A percentile compares a stretch with the other conserved stretches of the same genome.
These are phyloP conservation scores for Atkinsonella hypoxylon DNA, from an alignment of 2,329 filamentous ascomycete genomes.

Conservation along the genomic window DNA sequence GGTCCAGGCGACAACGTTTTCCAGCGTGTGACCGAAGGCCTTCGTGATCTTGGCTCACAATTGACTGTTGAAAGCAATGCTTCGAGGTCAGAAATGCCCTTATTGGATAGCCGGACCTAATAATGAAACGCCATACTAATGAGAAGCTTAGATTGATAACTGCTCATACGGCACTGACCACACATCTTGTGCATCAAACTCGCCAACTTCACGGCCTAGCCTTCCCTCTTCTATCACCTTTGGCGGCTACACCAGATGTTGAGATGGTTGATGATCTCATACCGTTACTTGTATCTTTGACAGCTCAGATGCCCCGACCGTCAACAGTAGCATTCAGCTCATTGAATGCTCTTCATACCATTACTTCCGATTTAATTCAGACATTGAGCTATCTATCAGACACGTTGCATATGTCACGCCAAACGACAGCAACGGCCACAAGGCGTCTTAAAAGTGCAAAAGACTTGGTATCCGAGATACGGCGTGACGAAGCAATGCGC, in stretches of 20 bases:
- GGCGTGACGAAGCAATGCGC: conserved; percentile 66
- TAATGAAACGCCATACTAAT: neutral
- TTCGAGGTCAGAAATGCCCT: conserved; percentile 42
- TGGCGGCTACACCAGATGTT: conserved; percentile 48
- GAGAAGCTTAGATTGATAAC: conserved; percentile 51
- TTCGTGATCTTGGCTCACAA: conserved; percentile 62
- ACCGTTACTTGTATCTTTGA: conserved; percentile 52
- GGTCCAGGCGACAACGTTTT: conserved; percentile 55
- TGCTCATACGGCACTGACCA: conserved; percentile 61
- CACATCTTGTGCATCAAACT: conserved; percentile 64
- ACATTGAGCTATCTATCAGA: conserved; percentile 81
- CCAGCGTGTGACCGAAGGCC: conserved; percentile 52
- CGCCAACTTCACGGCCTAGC: conserved; percentile 63
- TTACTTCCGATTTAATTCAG: conserved; percentile 63
- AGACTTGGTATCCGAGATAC: conserved; percentile 77
- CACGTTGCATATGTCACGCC: conserved; percentile 85
- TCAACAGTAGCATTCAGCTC: conserved; percentile 52
- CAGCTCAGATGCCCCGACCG: conserved; percentile 54
- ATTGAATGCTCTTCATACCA: conserved; percentile 53
- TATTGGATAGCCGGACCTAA: too few species aligned
- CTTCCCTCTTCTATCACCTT: conserved; percentile 57
- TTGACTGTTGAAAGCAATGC: conserved; percentile 60
- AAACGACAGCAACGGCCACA: conserved; percentile 72
- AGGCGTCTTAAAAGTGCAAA: conserved; percentile 69
- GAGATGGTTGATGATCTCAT: conserved; percentile 58